Conservation (phyloP, 169 alveolate genomes). For the Eimeria necatrix region DNA sequence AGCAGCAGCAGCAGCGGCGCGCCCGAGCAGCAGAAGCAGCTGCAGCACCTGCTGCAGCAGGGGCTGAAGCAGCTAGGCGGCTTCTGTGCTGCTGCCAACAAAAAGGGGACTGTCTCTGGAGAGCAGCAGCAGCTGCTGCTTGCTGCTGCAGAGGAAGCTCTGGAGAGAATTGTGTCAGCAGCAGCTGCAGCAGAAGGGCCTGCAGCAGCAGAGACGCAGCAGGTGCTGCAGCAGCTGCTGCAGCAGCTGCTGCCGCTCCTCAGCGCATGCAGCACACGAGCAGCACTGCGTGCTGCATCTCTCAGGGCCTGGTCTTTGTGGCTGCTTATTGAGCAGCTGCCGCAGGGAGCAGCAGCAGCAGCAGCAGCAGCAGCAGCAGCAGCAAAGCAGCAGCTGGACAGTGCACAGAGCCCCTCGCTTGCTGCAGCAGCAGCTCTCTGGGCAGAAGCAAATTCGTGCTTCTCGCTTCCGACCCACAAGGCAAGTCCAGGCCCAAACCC, state of each 20-base stretch:
- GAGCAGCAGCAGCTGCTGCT: constrained; percentile 2
- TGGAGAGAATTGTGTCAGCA: background rate
- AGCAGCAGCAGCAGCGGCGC: no score
- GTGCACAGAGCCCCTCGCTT: background rate
- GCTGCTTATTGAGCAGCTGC: background rate
- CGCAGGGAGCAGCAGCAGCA: no score
- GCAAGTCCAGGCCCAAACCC: constrained; percentile 19
- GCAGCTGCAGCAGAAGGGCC: background rate
- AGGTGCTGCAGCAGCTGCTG: background rate
- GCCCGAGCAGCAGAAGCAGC: background rate
- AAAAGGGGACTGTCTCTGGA: background rate
- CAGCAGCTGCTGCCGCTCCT: background rate
- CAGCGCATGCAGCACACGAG: background rate
- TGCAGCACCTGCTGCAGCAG: background rate
- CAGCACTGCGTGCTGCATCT: background rate
- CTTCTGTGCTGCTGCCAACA: background rate
- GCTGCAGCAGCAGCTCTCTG: background rate
- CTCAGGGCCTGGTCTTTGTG: background rate
- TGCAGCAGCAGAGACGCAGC: background rate
- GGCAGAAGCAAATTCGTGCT: background rate
- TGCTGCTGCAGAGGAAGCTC: background rate
- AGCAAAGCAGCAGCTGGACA: background rate
- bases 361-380: background rate
- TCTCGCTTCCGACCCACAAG: background rate
- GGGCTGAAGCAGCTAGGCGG: background rate